Evolutionary conservation across 169 alveolate species (phyloP).

Genomic region (Hepatocystis sp.): DNA sequence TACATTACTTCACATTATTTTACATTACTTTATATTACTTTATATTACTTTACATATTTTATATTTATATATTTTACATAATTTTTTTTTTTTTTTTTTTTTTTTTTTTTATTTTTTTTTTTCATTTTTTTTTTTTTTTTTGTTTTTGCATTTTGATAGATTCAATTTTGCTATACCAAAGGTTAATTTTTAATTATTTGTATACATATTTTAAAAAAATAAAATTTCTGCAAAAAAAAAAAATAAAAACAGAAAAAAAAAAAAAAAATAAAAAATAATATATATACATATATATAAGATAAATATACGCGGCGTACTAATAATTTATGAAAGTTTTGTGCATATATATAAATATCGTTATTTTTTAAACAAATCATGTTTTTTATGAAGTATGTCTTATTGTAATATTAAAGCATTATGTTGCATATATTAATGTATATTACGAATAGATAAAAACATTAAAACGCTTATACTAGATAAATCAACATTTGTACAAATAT

Average conservation of each 20-base stretch:
- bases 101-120: neutral
- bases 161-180: constrained; percentile 52
- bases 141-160: constrained; percentile 25
- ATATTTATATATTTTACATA: too few relatives aligned
- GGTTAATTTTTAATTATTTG: constrained; percentile 23
- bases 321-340: constrained; percentile 20
- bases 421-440: constrained; percentile 18
- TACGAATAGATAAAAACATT: constrained; percentile 5
- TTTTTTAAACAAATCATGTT: constrained; percentile 5
- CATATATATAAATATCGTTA: constrained; percentile 16
- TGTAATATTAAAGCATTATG: constrained; percentile 16
- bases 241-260: constrained; percentile 3
- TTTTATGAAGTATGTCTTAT: constrained; percentile 26
- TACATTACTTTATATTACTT: too few relatives aligned
- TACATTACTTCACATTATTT: too few relatives aligned
- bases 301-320: neutral
- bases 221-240: constrained; percentile 21
- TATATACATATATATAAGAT: neutral
- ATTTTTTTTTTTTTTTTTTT: constrained; percentile 1
- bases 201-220: constrained; percentile 17
- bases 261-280: neutral
- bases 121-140: neutral
- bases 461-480: neutral
- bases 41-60: too few relatives aligned
- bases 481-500: neutral